These are phyloP conservation scores for Cladosporium sp. DNA, from an alignment of 2,329 filamentous ascomycete species.

Conservation along the genomic window DNA sequence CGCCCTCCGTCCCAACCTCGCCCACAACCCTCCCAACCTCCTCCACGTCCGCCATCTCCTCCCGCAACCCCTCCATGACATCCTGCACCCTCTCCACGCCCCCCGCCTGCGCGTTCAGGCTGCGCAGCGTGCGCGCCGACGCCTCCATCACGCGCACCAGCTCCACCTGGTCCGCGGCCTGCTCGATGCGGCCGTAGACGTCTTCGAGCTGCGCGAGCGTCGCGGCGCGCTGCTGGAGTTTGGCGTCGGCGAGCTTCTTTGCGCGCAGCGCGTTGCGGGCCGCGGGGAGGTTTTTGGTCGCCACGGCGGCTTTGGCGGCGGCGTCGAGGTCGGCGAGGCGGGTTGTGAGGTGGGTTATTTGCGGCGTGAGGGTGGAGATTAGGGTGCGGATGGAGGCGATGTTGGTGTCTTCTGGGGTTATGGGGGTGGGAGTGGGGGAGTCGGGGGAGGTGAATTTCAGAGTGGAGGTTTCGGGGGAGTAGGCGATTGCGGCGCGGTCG, in stretches of 20 bases:
- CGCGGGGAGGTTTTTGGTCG: conserved; percentile 63
- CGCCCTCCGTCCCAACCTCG: conserved; percentile 44
- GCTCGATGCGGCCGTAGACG: conserved; percentile 74
- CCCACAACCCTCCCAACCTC: conserved; percentile 74
- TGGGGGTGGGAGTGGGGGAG: conserved; percentile 37
- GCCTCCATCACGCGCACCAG: conserved; percentile 77
- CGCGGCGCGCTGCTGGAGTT: conserved; percentile 63
- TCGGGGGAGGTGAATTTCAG: conserved; percentile 65
- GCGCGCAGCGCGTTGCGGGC: conserved; percentile 74
- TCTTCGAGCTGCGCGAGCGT: conserved; percentile 77
- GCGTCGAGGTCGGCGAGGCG: conserved; percentile 45
- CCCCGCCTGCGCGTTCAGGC: conserved; percentile 70
- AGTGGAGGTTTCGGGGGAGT: conserved; percentile 39
- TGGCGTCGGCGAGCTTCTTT: conserved; percentile 74
- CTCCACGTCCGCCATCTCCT: conserved; percentile 74
- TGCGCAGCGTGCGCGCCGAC: conserved; percentile 64
- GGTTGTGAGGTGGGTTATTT: conserved; percentile 58
- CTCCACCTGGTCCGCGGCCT: conserved; percentile 77
- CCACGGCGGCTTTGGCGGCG: conserved; percentile 64
- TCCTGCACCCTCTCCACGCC: conserved; percentile 69
- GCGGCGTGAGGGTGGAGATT: conserved; percentile 58
- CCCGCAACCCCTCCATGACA: conserved; percentile 65
- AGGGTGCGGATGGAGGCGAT: conserved; percentile 76
- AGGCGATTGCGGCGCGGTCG: conserved; percentile 46
- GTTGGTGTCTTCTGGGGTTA: conserved; percentile 72